These are phyloP conservation scores for Brassica hybrid DNA, from an alignment of 441 rosid genomes.

Conservation along the genomic window DNA sequence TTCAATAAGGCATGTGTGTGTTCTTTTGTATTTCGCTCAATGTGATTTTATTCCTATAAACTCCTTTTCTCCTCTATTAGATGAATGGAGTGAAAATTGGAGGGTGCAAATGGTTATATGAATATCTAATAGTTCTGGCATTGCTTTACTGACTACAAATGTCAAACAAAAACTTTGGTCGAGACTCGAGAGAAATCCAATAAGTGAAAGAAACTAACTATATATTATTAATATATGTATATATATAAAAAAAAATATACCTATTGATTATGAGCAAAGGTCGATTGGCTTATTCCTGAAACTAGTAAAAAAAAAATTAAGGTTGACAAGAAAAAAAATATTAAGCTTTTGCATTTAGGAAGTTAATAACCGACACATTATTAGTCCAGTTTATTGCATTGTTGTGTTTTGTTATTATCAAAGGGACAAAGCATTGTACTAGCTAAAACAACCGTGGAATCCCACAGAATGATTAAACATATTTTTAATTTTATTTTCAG, in stretches of 20 bases:
- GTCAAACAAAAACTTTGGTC: background rate
- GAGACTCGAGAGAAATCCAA: slow-evolving; percentile 2
- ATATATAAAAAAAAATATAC: no score
- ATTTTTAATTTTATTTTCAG: no score
- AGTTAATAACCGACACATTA: no score
- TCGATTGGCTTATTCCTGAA: background rate
- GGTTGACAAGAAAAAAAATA: background rate
- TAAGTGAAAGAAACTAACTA: background rate
- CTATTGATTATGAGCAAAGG: background rate
- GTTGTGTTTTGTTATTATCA: no score
- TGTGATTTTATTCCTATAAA: background rate
- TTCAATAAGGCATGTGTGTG: background rate
- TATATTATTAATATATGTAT: no score
- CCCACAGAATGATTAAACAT: no score
- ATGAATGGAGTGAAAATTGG: background rate
- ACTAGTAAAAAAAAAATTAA: background rate
- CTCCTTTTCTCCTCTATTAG: background rate
- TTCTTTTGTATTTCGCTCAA: background rate
- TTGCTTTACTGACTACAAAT: background rate
- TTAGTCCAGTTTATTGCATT: no score
- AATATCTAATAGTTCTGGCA: background rate
- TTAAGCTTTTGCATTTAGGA: background rate
- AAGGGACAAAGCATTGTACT: no score
- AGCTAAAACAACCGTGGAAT: no score
- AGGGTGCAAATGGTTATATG: slow-evolving; percentile 2